These are phyloP conservation scores for Aphanomyces stellatus DNA, from an alignment of 352 stramenopile species.

Conservation along the genomic window DNA sequence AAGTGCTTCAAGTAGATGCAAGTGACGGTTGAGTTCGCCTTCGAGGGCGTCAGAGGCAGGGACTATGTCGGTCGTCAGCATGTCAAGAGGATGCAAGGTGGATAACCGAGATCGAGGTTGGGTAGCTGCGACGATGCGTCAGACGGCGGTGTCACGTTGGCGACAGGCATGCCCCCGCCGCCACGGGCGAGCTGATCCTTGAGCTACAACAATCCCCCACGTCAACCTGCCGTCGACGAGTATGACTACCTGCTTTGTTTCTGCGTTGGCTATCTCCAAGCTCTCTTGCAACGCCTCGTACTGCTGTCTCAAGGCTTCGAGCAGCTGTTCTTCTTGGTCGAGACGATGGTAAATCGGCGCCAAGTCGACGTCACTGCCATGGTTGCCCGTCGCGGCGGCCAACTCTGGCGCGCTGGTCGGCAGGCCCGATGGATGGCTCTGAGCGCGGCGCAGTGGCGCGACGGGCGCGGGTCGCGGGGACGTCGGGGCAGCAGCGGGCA, in stretches of 20 bases:
- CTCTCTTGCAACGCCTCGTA: conserved; percentile 13
- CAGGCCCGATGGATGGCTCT: conserved; percentile 11
- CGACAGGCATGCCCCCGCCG: too few relatives aligned
- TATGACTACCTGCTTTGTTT: neutral
- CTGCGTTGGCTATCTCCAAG: neutral
- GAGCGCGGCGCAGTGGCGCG: neutral
- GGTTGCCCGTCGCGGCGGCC: too few relatives aligned
- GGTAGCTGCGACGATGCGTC: neutral
- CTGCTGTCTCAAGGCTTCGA: conserved; percentile 16
- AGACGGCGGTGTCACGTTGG: neutral
- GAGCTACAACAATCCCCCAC: too few relatives aligned
- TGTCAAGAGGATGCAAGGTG: too few relatives aligned
- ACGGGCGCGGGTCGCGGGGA: too few relatives aligned
- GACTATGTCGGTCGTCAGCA: neutral
- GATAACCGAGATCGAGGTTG: neutral
- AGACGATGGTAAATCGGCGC: neutral
- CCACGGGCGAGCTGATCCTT: too few relatives aligned
- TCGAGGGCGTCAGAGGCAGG: neutral
- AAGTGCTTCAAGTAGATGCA: neutral
- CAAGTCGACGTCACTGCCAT: neutral
- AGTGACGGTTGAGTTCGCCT: neutral
- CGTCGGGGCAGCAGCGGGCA: too few relatives aligned
- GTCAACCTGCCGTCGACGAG: too few relatives aligned
- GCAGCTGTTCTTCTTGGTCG: conserved; percentile 12
- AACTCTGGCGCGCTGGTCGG: neutral